Evolutionary conservation across 305 asterid species (phyloP), one percentile per base, ranked within the genome.

Genomic region (Andrographis paniculata): DNA sequence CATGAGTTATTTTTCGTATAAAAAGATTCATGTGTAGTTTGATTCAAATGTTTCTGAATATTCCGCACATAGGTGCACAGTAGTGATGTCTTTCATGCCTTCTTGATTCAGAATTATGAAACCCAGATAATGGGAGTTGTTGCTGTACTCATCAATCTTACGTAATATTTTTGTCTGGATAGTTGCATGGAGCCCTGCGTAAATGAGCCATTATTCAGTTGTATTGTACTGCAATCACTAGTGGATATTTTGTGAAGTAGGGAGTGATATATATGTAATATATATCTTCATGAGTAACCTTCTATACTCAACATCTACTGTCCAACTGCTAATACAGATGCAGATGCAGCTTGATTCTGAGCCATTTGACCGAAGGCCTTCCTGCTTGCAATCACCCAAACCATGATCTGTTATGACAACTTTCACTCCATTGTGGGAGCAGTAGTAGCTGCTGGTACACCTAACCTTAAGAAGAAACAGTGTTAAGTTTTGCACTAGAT

Each of bases 41-140:
- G 38, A 13, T 33, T 33, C 38, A 1, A 33, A 33, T 11, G 38
- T 11, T 11, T 33, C 12, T 33, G 38, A 24, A 24, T 24, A 45
- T 74, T 80, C 94, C 93, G 83, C 91, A 46, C 96, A 87, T 16
- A 87, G 77, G 35, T 73, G 96, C 45, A 87, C 87, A 9, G 93
- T 84, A 30, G 81, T 80, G 62, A 87, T 78, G 56, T 87, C 96
- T 24, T 47, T 61, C 59, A 55, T 66, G 48, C 96, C 96, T 66
- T 80, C 87, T 56, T 87, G 93, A 48, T 83, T 53, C 96, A 80
- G 66, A 51, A 87, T 76, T 20, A 74, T 88, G 35, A 87, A 87
- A 42, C 80, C 94, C 60, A 83, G 60, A 57, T 87, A 87, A 52
- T 80, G 50, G 57, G 96, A 91, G 68, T 76, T 52, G 53, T 53